Percentiles rank a stretch among this genome's conserved stretches.
These are phyloP conservation scores for Claviceps digitariae DNA, from an alignment of 2,329 filamentous ascomycete species.

Conservation along the genomic window DNA sequence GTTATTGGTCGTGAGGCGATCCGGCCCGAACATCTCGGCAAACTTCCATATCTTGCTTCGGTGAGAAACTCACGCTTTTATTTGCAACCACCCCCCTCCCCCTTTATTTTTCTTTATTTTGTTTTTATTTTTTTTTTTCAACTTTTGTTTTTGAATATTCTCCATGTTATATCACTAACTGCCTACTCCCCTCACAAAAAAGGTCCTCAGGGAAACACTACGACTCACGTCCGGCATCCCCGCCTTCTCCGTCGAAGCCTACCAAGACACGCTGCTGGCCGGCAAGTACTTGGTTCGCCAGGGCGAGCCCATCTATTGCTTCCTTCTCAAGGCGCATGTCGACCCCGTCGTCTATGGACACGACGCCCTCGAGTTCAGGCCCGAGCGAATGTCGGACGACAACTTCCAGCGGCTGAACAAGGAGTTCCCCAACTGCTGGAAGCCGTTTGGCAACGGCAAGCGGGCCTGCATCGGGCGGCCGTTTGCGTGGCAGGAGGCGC, in stretches of 20 bases:
- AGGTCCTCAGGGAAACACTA: constrained; percentile 50
- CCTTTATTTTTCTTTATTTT: too few species aligned
- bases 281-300: constrained; percentile 48
- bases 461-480: constrained; percentile 58
- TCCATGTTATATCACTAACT: too few species aligned
- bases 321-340: constrained; percentile 42
- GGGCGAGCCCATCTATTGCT: constrained; percentile 32
- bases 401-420: constrained; percentile 47
- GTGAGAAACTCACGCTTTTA: too few species aligned
- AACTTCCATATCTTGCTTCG: constrained; percentile 53
- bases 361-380: constrained; percentile 51
- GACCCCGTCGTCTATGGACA: constrained; percentile 53
- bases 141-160: too few species aligned
- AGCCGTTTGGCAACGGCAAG: constrained; percentile 62
- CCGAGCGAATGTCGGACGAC: constrained; percentile 60
- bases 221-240: constrained; percentile 49
- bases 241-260: constrained; percentile 38
- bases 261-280: constrained; percentile 38
- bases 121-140: background rate
- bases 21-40: constrained; percentile 45
- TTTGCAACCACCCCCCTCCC: background rate
- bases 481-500: constrained; percentile 62
- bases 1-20: constrained; percentile 48
- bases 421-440: constrained; percentile 50
- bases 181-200: constrained; percentile 2